Evolutionary conservation across 2,329 filamentous ascomycete species (phyloP).

Genomic region (Sporothrix pseudoabietina): DNA sequence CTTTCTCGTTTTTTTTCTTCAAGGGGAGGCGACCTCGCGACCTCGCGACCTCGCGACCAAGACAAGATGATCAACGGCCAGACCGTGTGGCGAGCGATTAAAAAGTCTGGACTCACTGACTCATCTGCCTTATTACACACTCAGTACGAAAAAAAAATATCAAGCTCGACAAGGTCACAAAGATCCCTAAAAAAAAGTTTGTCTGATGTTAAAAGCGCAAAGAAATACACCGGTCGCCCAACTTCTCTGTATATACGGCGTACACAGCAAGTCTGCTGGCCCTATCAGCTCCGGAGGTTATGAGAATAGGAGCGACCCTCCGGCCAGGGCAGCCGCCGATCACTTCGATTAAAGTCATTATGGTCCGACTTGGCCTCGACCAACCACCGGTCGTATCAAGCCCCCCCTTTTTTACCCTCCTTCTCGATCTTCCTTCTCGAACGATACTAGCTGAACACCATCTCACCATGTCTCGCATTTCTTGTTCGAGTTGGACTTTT

Average conservation of each 20-base stretch:
- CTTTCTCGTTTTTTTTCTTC: background rate
- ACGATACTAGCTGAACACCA: conserved; percentile 1
- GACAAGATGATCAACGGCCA: background rate
- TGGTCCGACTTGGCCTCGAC: background rate
- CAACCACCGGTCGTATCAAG: background rate
- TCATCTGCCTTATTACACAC: background rate
- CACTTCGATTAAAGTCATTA: background rate
- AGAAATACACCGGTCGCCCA: background rate
- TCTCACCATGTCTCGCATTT: conserved; percentile 11
- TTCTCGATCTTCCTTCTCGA: conserved; percentile 9
- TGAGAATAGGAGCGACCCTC: background rate
- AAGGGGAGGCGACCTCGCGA: background rate
- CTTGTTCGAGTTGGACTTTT: background rate
- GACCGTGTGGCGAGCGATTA: background rate
- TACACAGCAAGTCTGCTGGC: background rate
- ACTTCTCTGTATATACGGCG: no score
- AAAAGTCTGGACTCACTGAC: background rate
- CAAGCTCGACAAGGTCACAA: no score
- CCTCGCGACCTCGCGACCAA: no score
- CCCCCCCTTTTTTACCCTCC: background rate
- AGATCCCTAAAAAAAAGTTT: no score
- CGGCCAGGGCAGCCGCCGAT: background rate
- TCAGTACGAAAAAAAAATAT: background rate
- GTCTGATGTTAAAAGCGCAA: no score
- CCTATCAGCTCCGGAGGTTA: conserved; percentile 3